Percentiles rank a stretch among this genome's conserved stretches.
These are phyloP conservation scores for Thuja plicata DNA, from an alignment of 83 land plant genomes.

Conservation along the genomic window DNA sequence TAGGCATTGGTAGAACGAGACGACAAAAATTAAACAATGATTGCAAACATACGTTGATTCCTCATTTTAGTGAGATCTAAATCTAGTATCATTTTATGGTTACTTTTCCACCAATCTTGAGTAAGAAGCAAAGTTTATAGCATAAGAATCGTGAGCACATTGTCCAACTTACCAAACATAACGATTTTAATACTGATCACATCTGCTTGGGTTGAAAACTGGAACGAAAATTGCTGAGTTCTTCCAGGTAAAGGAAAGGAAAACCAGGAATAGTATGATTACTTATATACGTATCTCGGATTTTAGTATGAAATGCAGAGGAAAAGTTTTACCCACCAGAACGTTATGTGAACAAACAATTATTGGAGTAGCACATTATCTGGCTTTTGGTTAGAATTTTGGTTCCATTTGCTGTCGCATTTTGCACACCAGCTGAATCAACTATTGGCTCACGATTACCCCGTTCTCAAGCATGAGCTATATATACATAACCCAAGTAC, in stretches of 20 bases:
- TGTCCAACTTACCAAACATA: no score
- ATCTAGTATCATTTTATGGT: no score
- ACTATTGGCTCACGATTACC: not conserved
- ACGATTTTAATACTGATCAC: no score
- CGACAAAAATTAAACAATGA: no score
- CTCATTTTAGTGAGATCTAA: no score
- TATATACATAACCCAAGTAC: not conserved
- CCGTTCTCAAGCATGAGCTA: not conserved
- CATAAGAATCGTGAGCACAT: not conserved
- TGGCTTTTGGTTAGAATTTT: not conserved
- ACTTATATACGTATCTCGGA: not conserved
- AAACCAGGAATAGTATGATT: not conserved
- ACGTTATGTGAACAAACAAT: not conserved
- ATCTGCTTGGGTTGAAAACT: no score
- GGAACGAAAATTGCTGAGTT: no score
- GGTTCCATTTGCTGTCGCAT: not conserved
- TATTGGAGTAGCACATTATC: not conserved
- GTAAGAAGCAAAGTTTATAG: no score
- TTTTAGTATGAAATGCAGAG: not conserved
- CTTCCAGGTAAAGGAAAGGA: not conserved
- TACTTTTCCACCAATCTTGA: no score
- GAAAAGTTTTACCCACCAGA: no score
- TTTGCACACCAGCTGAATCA: not conserved
- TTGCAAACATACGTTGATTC: no score
- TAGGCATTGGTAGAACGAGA: no score